These are phyloP conservation scores for Favolaschia claudopus DNA, from an alignment of 768 basidiomycete genomes.

Conservation along the genomic window DNA sequence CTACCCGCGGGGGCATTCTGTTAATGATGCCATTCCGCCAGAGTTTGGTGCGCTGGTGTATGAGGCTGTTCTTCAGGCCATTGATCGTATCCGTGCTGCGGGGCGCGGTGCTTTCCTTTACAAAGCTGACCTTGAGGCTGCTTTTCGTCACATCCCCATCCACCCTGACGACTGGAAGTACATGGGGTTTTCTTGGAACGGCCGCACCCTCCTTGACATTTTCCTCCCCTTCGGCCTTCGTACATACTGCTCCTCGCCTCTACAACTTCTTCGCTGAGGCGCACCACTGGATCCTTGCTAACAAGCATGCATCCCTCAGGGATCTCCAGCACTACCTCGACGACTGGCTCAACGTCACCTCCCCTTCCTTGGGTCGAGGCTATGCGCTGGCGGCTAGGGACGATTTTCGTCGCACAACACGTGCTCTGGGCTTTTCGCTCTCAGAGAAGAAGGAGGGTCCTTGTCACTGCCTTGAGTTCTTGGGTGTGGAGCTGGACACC, in stretches of 20 bases:
- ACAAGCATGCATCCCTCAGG: neutral
- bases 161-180: constrained; percentile 3
- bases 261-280: constrained; percentile 24
- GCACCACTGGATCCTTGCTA: constrained; percentile 2
- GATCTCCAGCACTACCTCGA: constrained; percentile 31
- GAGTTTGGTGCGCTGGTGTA: constrained; percentile 17
- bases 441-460: constrained; percentile 28
- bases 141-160: constrained; percentile 10
- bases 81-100: constrained; percentile 8
- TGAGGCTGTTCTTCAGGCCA: constrained; percentile 10
- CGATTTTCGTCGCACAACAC: neutral
- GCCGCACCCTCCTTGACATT: constrained; percentile 21
- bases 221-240: constrained; percentile 31
- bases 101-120: constrained; percentile 20
- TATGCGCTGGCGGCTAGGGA: neutral
- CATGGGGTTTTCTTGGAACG: neutral
- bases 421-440: constrained; percentile 25
- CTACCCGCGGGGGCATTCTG: constrained; percentile 17
- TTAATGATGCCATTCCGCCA: constrained; percentile 25
- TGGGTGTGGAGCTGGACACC: constrained; percentile 30
- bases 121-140: constrained; percentile 33
- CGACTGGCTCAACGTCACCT: constrained; percentile 24
- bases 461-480: constrained; percentile 23
- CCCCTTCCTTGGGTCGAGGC: neutral
- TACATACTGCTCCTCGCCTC: constrained; percentile 31